These are phyloP conservation scores for Colletotrichum tabaci DNA, from an alignment of 2,329 filamentous ascomycete species.

Conservation along the genomic window DNA sequence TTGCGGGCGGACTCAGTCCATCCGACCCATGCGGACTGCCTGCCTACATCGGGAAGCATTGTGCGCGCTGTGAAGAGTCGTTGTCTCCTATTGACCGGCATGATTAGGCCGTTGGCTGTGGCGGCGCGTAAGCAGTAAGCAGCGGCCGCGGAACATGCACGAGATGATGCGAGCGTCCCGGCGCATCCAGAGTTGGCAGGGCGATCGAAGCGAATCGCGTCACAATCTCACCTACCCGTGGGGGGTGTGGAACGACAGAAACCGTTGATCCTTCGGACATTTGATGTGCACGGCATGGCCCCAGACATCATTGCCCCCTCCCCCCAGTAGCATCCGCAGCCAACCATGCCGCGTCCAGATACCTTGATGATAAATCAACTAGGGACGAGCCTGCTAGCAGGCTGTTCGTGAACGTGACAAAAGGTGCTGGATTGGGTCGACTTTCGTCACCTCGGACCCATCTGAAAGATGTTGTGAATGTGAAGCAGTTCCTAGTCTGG, in stretches of 20 bases:
- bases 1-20: background rate
- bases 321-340: background rate
- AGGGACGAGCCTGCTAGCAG: too few species aligned
- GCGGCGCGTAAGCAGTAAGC: too few species aligned
- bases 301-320: background rate
- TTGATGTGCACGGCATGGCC: background rate
- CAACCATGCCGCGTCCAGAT: too few species aligned
- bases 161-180: fast-evolving
- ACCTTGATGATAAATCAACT: too few species aligned
- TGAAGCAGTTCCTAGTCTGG: too few species aligned
- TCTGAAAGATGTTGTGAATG: too few species aligned
- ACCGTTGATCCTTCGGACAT: background rate
- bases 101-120: too few species aligned
- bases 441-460: too few species aligned
- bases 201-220: too few species aligned
- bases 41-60: background rate
- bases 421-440: too few species aligned
- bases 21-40: background rate
- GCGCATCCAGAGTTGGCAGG: background rate
- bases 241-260: background rate
- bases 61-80: background rate
- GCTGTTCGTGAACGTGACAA: too few species aligned
- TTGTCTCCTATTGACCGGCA: background rate
- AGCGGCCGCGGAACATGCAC: too few species aligned
- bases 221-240: background rate